These are phyloP conservation scores for Conringia planisiliqua DNA, from an alignment of 345 rosid species.

Conservation along the genomic window DNA sequence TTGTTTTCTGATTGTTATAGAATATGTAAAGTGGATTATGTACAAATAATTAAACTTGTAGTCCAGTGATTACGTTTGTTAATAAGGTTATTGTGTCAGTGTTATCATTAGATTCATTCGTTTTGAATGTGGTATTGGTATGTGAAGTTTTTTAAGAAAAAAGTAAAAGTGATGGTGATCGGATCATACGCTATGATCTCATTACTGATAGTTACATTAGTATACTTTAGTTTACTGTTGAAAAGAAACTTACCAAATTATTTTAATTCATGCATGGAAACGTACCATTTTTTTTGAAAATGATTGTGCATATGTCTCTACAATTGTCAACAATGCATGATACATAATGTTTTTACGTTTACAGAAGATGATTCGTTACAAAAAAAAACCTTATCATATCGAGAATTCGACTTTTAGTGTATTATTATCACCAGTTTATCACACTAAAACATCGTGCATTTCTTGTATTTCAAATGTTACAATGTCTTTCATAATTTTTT, in stretches of 20 bases:
- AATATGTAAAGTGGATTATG: not conserved
- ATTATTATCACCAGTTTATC: not conserved
- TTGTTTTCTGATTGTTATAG: not conserved
- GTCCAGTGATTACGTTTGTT: not conserved
- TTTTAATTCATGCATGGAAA: not conserved
- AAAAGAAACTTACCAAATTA: not conserved
- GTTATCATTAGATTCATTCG: not conserved
- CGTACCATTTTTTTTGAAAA: not conserved
- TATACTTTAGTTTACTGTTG: not conserved
- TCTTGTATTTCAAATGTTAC: not conserved
- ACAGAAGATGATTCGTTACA: not conserved
- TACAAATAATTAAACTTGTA: not conserved
- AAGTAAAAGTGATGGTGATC: not conserved
- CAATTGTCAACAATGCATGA: constrained; percentile 3
- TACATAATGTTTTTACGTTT: not conserved
- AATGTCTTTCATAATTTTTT: not conserved
- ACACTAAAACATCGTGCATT: not conserved
- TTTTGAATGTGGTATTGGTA: not conserved
- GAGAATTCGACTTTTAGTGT: not conserved
- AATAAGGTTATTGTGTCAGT: not conserved
- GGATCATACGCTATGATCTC: not conserved
- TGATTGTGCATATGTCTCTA: not conserved
- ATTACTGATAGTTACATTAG: not conserved
- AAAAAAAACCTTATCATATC: not conserved
- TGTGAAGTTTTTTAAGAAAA: not conserved